Evolutionary conservation across 1,284 basidiomycete species (phyloP), one percentile per base, ranked within the genome.

Genomic region (Athelia sp.): DNA sequence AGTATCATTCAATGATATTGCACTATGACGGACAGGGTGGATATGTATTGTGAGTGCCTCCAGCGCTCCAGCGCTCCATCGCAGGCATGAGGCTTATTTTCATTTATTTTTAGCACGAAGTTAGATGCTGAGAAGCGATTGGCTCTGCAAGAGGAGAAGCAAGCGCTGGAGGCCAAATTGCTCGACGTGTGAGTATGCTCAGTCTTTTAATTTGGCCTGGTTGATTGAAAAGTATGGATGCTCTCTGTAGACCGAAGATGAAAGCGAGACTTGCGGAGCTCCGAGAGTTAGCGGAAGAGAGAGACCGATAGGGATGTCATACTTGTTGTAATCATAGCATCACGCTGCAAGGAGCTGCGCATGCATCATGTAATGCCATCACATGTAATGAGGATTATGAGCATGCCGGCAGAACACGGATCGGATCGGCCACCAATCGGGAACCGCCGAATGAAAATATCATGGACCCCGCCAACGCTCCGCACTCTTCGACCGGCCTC

Each of bases 61-160:
- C 43, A 35, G 29, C 34, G 32, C 40, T 22, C 36, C n/a, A n/a
- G n/a, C n/a, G n/a, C n/a, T 14, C 21, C 17, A 23, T 51, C 19
- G 23, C 21, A 47, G 49, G 8, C 32, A n/a, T 57, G 32, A 31
- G 22, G 29, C 17, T 49, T 48, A 43, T 29, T 51, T 26, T 19
- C 48, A 52, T 48, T 47, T 22, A 38, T 38, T 42, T 17, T 19
- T 58, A 93, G 90, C 65, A 93, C 92, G 17, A 86, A 91, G 62
- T 74, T 99, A 26, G 90, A 98, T 61, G 90, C 93, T 9, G 92
- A 97, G 70, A 90, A 87, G 67, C 81, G 97, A 21, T 73, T 98
- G 44, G 90, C 88, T 1, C 71, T 98, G 46, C 93, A 98, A 68
- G 93, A 96, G 65, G 94, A 98, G 78, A 97, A 95, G 68, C 89